Evolutionary conservation across 2,329 filamentous ascomycete species (phyloP), one percentile per base, ranked within the genome.

Genomic region (Penicillium sp.): DNA sequence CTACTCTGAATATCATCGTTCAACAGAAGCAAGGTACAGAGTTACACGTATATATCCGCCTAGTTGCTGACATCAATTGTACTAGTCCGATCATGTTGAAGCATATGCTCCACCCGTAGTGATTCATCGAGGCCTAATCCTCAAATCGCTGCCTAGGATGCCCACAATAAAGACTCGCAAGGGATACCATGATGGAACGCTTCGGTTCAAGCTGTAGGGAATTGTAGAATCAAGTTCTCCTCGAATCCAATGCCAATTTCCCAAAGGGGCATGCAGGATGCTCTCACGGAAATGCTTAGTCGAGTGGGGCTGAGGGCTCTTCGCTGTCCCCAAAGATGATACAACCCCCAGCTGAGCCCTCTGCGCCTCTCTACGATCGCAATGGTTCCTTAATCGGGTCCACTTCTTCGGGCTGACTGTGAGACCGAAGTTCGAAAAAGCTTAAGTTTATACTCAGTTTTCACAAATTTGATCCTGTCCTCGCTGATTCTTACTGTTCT

Each of bases 201-300:
- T 27, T 10, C 5, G 24, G 6, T 27, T 27, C 24, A 27, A 6
- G 24, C 10, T 27, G 29, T 15, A 15, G 4, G 4, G 29, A 6
- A 12, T 32, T 4, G 8, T 15, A 13, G 29, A 32, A 32, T 27
- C 10, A 27, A 27, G 26, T 10, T 7, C 26, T 27, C 26, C 10
- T 6, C 26, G n/a, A 39, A 10, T 7, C 13, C 2, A 8, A 15
- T 24, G 15, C 48, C 7, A 18, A 3, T 34, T 45, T 45, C 48
- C 33, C 20, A 15, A 51, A 40, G n/a, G 17, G 48, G 48, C 15
- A 51, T 51, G 41, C 48, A 51, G 29, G 41, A 40, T 40, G 48
- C 26, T 29, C 10, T 29, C 36, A 26, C 26, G 27, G 26, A 23
- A 6, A 26, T 20, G 8, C 23, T 46, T 27, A 42, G 17, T 9